Conservation (phyloP, 139 green algal genomes). For the Zygnema circumcarinatum region DNA sequence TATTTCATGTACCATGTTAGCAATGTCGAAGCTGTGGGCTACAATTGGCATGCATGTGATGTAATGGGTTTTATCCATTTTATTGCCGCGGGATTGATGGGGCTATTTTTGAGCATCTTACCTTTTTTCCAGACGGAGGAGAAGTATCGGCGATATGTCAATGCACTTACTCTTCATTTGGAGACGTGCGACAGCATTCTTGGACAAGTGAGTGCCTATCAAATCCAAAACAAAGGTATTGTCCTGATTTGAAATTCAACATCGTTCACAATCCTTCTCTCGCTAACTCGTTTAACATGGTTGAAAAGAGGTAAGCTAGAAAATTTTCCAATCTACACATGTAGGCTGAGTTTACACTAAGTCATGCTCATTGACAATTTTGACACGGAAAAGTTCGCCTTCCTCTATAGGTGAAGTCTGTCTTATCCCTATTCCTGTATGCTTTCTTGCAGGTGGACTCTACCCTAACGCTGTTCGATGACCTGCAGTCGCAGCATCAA, state of each 20-base stretch:
- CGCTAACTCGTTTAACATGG: not conserved
- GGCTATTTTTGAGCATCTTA: not conserved
- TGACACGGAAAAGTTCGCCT: slow-evolving; percentile 5
- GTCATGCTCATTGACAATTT: no score
- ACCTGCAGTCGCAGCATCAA: slow-evolving; percentile 54
- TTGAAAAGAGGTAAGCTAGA: not conserved
- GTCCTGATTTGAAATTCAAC: not conserved
- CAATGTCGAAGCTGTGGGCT: no score
- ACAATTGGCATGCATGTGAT: no score
- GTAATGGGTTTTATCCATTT: no score
- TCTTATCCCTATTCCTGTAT: not conserved
- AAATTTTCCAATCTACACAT: not conserved
- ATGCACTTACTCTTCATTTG: slow-evolving; percentile 36
- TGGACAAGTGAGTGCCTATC: slow-evolving; percentile 32
- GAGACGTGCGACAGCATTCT: slow-evolving; percentile 55
- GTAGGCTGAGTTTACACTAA: no score
- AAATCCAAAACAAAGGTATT: not conserved
- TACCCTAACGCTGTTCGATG: slow-evolving; percentile 49
- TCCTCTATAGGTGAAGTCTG: not conserved
- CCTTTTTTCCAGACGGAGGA: slow-evolving; percentile 48
- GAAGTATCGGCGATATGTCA: slow-evolving; percentile 59
- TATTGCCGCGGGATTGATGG: no score
- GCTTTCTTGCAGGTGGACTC: slow-evolving; percentile 44
- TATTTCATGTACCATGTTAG: no score
- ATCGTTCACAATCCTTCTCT: not conserved